Conservation (phyloP, 192 early-diverging fungal species). For the Podila verticillata region DNA sequence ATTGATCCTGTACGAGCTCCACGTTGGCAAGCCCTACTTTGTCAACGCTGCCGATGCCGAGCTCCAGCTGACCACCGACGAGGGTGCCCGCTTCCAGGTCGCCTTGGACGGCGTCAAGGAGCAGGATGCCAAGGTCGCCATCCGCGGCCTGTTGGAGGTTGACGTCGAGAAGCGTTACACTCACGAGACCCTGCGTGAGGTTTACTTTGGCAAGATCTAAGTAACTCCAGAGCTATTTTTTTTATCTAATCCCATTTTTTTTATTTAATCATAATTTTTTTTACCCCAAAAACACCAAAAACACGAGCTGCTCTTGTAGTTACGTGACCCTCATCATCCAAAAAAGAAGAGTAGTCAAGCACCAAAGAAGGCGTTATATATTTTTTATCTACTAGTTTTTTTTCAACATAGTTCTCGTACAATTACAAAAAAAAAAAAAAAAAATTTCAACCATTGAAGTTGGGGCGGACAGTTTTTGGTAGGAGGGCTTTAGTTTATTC, state of each 20-base stretch:
- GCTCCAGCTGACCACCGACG: constrained; percentile 39
- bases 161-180: constrained; percentile 45
- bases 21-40: constrained; percentile 46
- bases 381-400: no score
- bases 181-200: constrained; percentile 46
- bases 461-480: no score
- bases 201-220: constrained; percentile 33
- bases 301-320: no score
- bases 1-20: constrained; percentile 50
- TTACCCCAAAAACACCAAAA: no score
- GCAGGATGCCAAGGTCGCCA: constrained; percentile 33
- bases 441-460: no score
- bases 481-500: background rate
- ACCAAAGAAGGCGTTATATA: no score
- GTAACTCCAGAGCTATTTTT: background rate
- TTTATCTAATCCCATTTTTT: no score
- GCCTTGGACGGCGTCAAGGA: constrained; percentile 25
- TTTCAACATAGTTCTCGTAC: no score
- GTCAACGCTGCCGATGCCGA: constrained; percentile 24
- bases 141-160: constrained; percentile 40
- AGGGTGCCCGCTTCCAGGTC: constrained; percentile 25
- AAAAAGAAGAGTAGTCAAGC: no score
- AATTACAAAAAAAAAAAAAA: no score
- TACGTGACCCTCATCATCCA: no score
- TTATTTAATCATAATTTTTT: no score